phyloP scores from a whole-genome alignment of 2,329 filamentous ascomycete genomes.

The Pestalotiopsis sp. region DNA sequence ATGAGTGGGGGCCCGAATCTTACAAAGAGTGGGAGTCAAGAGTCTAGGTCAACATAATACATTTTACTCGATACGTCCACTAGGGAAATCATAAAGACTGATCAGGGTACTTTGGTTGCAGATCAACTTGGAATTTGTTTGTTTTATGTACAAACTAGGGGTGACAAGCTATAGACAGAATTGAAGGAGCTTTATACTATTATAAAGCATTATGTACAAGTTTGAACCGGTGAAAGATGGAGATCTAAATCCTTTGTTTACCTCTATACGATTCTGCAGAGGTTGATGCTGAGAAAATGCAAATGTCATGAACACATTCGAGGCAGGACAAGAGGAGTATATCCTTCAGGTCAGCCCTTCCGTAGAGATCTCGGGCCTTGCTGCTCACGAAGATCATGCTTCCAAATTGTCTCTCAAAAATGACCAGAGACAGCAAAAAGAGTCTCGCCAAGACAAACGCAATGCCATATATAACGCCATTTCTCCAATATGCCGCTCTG shows the following conservation, averaged over 20 bases:
- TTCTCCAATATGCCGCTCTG: constrained; percentile 3
- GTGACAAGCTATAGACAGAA: constrained; percentile 3
- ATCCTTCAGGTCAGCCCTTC: not conserved
- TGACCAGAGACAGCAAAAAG: not conserved
- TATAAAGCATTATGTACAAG: constrained; percentile 6
- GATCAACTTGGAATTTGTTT: not conserved
- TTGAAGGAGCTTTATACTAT: not conserved
- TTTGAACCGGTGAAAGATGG: not conserved
- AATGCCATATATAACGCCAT: constrained; percentile 2
- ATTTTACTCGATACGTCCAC: not conserved
- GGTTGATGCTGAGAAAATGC: constrained; percentile 3
- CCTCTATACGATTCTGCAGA: not conserved
- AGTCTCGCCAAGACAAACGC: constrained; percentile 1
- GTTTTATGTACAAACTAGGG: constrained; percentile 3
- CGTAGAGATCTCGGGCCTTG: not conserved
- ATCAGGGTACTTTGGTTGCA: not conserved
- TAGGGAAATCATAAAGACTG: not conserved
- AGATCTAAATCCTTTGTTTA: not conserved
- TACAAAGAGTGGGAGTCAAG: not conserved
- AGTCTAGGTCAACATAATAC: not conserved
- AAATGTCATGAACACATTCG: not conserved
- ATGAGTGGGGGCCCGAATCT: not conserved
- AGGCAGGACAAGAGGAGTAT: not conserved
- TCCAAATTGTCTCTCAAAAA: not conserved
- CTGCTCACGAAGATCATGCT: constrained; percentile 3